Evolutionary conservation across 2,329 filamentous ascomycete species (phyloP), one percentile per base, ranked within the genome.

Genomic region (Geosmithia morbida): DNA sequence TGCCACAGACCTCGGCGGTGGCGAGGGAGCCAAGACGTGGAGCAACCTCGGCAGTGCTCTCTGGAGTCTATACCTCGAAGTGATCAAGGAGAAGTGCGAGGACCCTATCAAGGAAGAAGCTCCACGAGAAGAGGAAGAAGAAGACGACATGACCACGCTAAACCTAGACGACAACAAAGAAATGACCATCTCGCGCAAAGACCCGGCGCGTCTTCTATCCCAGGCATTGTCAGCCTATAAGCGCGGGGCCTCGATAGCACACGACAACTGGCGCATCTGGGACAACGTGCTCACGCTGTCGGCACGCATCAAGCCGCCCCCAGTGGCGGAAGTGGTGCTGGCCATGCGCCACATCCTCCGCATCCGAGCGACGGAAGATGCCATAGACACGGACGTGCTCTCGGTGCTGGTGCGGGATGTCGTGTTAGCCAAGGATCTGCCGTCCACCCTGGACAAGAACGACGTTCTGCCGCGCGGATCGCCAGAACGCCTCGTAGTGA

Each of bases 181-280:
- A 17, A 57, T 45, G 49, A 61, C 7, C 52, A 61, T 54, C 39
- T 45, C 52, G 44, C 56, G 7, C 60, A 75, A 82, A 51, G 33
- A 37, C 77, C 79, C 0, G 70, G 78, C 37, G 72, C 72, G 44
- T 37, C 71, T 86, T 47, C 74, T 88, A 2, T 68, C 74, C 0
- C 87, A 94, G 59, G 81, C 92, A 0, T 75, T 98, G 1, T 71
- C 77, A 6, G 90, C 92, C 0, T 87, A 94, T 63, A 92, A 94
- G 60, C 83, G 85, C 52, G 92, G 89, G 10, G 87, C 89, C 0
- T 75, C 77, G 4, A 76, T 95, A 20, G 87, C 94, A 46, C 77
- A 87, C 62, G 82, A 88, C 55, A 90, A 90, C 66, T 86, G 84
- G 75, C 81, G 87, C 55, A 96, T 98, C 61, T 97, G 90, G 90